Base-by-base conservation (phyloP, 2,329 filamentous ascomycete genomes). In the Aspergillus floridensis region DNA sequence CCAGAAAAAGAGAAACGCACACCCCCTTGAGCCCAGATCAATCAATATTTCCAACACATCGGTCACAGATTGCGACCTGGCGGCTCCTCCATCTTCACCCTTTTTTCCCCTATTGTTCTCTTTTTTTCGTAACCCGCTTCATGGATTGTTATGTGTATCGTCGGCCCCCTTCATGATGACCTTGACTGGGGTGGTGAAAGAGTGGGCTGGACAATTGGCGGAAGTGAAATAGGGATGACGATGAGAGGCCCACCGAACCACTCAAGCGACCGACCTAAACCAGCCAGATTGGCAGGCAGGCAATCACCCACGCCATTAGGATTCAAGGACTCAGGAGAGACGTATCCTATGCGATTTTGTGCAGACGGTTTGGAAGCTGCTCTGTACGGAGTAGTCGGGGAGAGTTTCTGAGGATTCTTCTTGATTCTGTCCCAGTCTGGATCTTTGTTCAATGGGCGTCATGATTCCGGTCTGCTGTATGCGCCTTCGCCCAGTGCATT, bases 181-280 rank as follows among this genome's bases (percentile, higher is more conserved):
- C 56, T 59, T 57, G 58, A 53, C 56, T 51, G 53, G 63, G 63
- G 32, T 63, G 60, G 59, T 59, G 38, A 56, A 53, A 44, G 53
- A 51, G 57, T 53, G 53, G 53, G 59, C 59, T 59, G 67, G 66
- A 65, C 68, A 70, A 72, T 73, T 73, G 72, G 72, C 62, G 69
- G 69, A 62, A 62, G 67, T 58, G 65, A 67, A 70, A 71, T 70
- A 72, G 68, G 70, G 72, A 73, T 75, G 71, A 74, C 71, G 71
- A 69, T 68, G 66, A 65, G 62, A 58, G 72, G 72, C 72, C 73
- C 73, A 75, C 73, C 69, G 72, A 76, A 73, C 72, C 73, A 74
- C 72, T 74, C 68, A 72, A 44, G 38, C 38, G n/a, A 44, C 38
- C 38, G 38, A 44, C 38, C 38, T 68, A 73, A 71, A 63, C 63